Evolutionary conservation across 805 yeast genomes (phyloP).

Genomic region (Wickerhamomyces sydowiorum): DNA sequence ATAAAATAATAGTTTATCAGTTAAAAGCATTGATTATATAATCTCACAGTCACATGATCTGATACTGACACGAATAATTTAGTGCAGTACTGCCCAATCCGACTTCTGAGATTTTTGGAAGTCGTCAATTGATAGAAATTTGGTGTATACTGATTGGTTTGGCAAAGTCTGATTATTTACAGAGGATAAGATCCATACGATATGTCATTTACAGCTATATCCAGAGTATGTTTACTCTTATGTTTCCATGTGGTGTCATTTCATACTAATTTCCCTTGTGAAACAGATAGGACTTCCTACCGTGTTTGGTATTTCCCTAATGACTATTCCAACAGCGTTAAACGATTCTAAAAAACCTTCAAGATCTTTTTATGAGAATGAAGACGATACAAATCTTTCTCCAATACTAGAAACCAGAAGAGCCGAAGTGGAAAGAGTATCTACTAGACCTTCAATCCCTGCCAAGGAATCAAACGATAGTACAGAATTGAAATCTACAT

Average conservation of each 20-base stretch:
- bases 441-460: neutral
- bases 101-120: too few species aligned
- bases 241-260: neutral
- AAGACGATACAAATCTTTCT: slow-evolving; percentile 11
- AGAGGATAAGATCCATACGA: too few species aligned
- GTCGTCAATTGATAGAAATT: neutral
- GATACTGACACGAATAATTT: too few species aligned
- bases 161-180: too few species aligned
- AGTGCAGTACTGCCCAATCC: too few species aligned
- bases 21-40: too few species aligned
- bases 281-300: slow-evolving; percentile 17
- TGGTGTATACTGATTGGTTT: neutral
- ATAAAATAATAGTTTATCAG: too few species aligned
- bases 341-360: slow-evolving; percentile 17
- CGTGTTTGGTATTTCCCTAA: slow-evolving; percentile 11
- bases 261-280: too few species aligned
- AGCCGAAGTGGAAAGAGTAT: slow-evolving; percentile 1
- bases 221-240: neutral
- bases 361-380: slow-evolving; percentile 20
- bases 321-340: slow-evolving; percentile 36
- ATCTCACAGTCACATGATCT: too few species aligned
- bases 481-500: slow-evolving; percentile 9
- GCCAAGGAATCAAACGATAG: slow-evolving; percentile 2
- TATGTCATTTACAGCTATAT: neutral
- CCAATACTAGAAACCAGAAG: slow-evolving; percentile 1